A percentile compares a stretch with the other conserved stretches of the same genome.
phyloP scores from a whole-genome alignment of 768 basidiomycete genomes.

The Mycena crocata region DNA sequence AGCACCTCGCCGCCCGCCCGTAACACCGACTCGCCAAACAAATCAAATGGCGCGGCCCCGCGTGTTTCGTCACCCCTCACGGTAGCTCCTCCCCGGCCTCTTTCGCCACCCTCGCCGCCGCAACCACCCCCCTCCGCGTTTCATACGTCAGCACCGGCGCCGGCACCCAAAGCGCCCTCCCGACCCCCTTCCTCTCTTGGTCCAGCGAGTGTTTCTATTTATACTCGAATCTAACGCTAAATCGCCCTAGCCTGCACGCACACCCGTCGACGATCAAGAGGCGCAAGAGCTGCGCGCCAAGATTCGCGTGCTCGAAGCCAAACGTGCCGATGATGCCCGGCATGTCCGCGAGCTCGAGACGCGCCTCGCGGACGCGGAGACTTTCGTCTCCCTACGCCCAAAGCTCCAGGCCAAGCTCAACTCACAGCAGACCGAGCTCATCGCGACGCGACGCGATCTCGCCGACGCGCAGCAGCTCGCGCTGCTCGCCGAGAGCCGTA shows the following conservation, averaged over 20 bases:
- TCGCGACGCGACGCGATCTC: conserved; percentile 78
- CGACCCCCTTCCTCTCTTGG: conserved; percentile 45
- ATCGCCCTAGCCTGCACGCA: conserved; percentile 3
- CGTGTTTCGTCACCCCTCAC: conserved; percentile 46
- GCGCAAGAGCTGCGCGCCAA: conserved; percentile 86
- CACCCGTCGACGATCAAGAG: conserved; percentile 64
- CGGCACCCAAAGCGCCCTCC: conserved; percentile 35
- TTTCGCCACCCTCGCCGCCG: conserved; percentile 23
- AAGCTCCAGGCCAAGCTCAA: conserved; percentile 92
- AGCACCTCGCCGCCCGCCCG: conserved; percentile 28
- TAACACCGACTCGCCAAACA: conserved; percentile 45
- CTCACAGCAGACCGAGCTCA: conserved; percentile 83
- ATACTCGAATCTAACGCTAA: neutral
- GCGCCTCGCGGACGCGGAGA: conserved; percentile 85
- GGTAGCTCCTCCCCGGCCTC: conserved; percentile 43
- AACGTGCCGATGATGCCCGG: conserved; percentile 88
- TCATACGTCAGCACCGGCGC: conserved; percentile 24
- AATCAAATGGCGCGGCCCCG: conserved; percentile 44
- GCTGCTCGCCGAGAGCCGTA: conserved; percentile 73
- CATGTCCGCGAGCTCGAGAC: conserved; percentile 87
- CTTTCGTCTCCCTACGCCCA: conserved; percentile 85
- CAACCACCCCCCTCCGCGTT: conserved; percentile 29
- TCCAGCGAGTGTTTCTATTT: neutral
- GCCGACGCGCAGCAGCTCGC: conserved; percentile 83
- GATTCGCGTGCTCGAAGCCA: conserved; percentile 85